Percentiles rank a stretch among this genome's conserved stretches.
phyloP scores from a whole-genome alignment of 2,329 filamentous ascomycete genomes.

The Sarocladium kiliense region DNA sequence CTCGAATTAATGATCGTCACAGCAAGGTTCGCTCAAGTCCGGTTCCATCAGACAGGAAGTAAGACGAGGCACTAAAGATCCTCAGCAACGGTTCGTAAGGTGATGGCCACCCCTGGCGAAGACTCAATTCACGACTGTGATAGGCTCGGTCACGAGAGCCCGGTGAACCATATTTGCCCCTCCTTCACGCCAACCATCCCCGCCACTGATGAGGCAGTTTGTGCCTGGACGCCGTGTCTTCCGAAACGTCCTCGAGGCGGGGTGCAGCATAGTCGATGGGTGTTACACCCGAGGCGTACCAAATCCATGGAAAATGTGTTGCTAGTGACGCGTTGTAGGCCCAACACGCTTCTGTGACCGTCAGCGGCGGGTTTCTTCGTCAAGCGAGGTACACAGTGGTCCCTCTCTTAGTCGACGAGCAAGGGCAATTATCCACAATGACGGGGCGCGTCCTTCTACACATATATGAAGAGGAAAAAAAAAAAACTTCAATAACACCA shows the following conservation, averaged over 20 bases:
- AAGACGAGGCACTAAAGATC: neutral
- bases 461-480: too few relatives aligned
- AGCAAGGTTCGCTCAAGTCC: neutral
- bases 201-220: neutral
- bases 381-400: too few relatives aligned
- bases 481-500: too few relatives aligned
- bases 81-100: neutral
- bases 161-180: conserved; percentile 3
- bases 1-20: neutral
- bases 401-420: too few relatives aligned
- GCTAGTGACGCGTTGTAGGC: neutral
- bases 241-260: neutral
- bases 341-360: too few relatives aligned
- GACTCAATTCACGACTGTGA: neutral
- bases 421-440: too few relatives aligned
- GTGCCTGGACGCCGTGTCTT: neutral
- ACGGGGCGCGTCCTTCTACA: too few relatives aligned
- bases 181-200: neutral
- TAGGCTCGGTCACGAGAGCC: neutral
- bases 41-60: neutral
- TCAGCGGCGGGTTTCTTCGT: too few relatives aligned
- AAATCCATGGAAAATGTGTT: neutral
- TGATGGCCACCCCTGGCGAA: neutral
- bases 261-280: neutral
- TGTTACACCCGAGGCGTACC: neutral